These are phyloP conservation scores for Helotiales sp. DNA, from an alignment of 2,329 filamentous ascomycete genomes.

Conservation along the genomic window DNA sequence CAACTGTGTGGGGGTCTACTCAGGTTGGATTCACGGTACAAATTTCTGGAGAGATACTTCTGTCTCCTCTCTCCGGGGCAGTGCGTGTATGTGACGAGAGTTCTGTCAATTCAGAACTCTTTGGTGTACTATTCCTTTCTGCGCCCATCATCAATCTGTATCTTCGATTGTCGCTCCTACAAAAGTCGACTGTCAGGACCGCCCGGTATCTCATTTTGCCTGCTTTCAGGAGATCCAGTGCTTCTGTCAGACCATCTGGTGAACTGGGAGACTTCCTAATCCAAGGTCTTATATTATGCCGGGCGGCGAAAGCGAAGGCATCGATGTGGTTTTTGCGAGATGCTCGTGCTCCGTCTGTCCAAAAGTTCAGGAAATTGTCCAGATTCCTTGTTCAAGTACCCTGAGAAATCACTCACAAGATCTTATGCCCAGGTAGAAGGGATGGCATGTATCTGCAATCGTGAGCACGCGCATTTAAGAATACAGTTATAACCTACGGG, in stretches of 20 bases:
- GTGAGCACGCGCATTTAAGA: neutral
- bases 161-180: neutral
- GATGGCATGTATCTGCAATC: conserved; percentile 23
- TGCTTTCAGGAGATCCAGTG: conserved; percentile 21
- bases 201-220: conserved; percentile 30
- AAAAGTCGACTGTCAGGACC: conserved; percentile 12
- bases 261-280: conserved; percentile 31
- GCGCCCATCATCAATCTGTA: neutral
- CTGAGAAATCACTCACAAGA: conserved; percentile 10
- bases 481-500: conserved; percentile 10
- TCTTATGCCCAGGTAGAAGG: conserved; percentile 23
- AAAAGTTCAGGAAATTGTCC: neutral
- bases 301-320: conserved; percentile 31
- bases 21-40: neutral
- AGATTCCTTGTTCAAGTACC: neutral
- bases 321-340: conserved; percentile 28
- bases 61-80: too few species aligned
- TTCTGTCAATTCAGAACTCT: too few species aligned
- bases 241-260: conserved; percentile 24
- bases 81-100: too few species aligned
- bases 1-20: neutral
- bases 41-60: neutral
- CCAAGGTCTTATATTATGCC: conserved; percentile 26
- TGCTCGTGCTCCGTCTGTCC: conserved; percentile 27
- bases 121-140: too few species aligned